Base-by-base conservation (phyloP, 1,284 basidiomycete genomes). In the Coriolopsis trogii region DNA sequence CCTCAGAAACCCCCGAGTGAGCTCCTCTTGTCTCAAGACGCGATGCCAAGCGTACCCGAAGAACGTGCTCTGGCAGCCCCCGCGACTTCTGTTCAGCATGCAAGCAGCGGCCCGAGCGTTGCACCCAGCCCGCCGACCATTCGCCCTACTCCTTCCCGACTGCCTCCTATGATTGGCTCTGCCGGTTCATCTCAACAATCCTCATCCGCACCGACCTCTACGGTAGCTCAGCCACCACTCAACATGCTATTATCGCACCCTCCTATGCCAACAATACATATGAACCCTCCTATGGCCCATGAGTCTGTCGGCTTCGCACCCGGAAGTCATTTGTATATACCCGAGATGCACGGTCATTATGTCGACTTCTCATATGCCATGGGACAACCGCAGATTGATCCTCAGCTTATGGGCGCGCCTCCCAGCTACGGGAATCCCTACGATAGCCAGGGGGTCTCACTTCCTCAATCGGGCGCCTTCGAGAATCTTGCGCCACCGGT, bases 341-440 rank as follows among this genome's bases (percentile, higher is more conserved):
- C 31, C 13, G 18, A n/a, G 12, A 15, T 52, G n/a, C 15, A 37
- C 12, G n/a, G 26, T 6, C 42, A 36, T 23, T 29, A 49, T 4
- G 12, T 42, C 16, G 15, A 24, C 23, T 5, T 48, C 4, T 37
- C 45, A 4, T 46, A 49, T 31, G 12, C 49, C 5, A 45, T 61
- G 4, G 63, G 59, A 25, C 41, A 53, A 24, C 53, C 61, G 1
- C 63, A 66, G 28, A 66, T 66, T 25, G 65, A 66, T 34, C 65
- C 65, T 16, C 61, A 56, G 9, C 53, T 66, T 6, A 52, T 66
- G 24, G 50, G 54, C 7, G 44, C 38, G 0, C n/a, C n/a, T n/a
- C n/a, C n/a, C n/a, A n/a, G n/a, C n/a, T n/a, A n/a, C n/a, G n/a
- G n/a, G n/a, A n/a, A n/a, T n/a, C n/a, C n/a, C n/a, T n/a, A n/a